Base-by-base conservation (phyloP, 2,329 filamentous ascomycete genomes). In the Fusarium citri region DNA sequence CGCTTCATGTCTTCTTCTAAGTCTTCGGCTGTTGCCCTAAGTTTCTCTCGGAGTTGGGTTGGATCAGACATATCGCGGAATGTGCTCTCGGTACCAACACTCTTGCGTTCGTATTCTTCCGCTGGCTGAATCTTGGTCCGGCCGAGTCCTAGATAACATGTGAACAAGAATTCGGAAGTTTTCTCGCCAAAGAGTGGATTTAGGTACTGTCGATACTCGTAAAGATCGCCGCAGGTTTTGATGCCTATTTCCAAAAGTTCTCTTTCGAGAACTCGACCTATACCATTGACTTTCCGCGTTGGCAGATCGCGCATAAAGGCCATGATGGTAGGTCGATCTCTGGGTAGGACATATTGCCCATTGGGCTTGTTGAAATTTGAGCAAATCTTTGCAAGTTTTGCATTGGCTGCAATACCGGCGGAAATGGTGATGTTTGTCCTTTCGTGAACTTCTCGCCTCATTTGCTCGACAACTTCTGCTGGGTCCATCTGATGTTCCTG, bases 361-460 rank as follows among this genome's bases (percentile, higher is more conserved):
- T 99, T 97, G 0, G 96, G 96, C 77, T 99, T 99, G 80, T 98
- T 98, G 78, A 92, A 89, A 77, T 99, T 98, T 20, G 94, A 97
- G 74, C 92, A 94, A 31, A 99, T 97, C 80, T 99, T 99, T 30
- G 96, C 95, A 16, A 99, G 85, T 76, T 94, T 95, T 1, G 94
- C 91, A 78, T 99, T 99, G 2, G 94, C 92, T 1, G 94, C 95
- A 64, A 99, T 97, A 1, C 96, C 96, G 1, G 95, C 96, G 18
- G 94, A 98, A 6, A 99, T 91, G 0, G 94, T 98, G 59, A 99
- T 91, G 41, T 91, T 89, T 0, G 94, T 92, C 74, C 88, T 89
- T 64, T 93, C 87, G 40, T 91, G 85, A 2, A 99, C 88, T 74
- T 97, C 89, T 14, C 85, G 84, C 12, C 96, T 89, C 83, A 98